Conservation (phyloP, 306 rosid species). For the Vigna unguiculata region DNA sequence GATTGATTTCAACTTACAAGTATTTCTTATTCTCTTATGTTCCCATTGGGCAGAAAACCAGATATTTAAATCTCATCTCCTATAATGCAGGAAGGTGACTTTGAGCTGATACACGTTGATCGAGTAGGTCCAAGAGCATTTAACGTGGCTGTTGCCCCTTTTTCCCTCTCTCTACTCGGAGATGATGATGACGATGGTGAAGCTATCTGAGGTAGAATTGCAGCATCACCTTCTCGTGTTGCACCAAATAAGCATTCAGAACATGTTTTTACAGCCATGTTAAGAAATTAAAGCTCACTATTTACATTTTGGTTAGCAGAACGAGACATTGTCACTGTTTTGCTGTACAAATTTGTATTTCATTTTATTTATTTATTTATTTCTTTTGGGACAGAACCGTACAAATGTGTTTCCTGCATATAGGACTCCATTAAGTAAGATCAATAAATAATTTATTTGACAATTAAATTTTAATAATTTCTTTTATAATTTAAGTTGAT, state of each 20-base stretch:
- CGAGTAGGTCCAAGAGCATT: constrained; percentile 43
- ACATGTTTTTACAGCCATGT: constrained; percentile 3
- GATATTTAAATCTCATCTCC: background rate
- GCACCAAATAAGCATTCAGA: background rate
- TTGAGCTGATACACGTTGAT: constrained; percentile 52
- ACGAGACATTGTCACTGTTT: constrained; percentile 25
- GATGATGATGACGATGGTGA: constrained; percentile 37
- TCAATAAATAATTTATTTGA: too few species aligned
- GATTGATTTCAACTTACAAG: constrained; percentile 26
- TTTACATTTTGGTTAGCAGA: background rate
- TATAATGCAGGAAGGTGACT: constrained; percentile 54
- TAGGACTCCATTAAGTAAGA: background rate
- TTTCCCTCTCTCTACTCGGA: constrained; percentile 48
- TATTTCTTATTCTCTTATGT: background rate
- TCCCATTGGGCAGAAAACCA: background rate
- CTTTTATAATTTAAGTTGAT: too few species aligned
- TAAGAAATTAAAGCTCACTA: constrained; percentile 25
- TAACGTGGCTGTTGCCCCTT: constrained; percentile 49
- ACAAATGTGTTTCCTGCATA: background rate
- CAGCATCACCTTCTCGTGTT: constrained; percentile 25
- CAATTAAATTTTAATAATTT: too few species aligned
- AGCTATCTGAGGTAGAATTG: constrained; percentile 37
- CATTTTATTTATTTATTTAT: background rate
- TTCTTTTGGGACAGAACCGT: constrained; percentile 8
- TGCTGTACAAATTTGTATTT: background rate